phyloP scores from a whole-genome alignment of 495 filamentous ascomycete species.

The Cryomyces minteri region DNA sequence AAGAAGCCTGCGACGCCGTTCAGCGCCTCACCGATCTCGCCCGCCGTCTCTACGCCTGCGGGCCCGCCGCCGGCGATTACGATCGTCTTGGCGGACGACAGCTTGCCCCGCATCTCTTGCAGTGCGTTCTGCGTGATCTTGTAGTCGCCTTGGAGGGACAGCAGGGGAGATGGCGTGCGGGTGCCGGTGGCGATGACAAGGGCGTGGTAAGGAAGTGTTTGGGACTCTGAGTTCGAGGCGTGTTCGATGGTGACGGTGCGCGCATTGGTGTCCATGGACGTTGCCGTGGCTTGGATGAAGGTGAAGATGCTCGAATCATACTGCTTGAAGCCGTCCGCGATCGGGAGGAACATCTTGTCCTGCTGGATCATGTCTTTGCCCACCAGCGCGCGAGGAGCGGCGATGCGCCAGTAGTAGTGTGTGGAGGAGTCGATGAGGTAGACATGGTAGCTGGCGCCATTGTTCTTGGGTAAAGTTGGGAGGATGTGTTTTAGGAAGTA shows the following conservation, averaged over 20 bases:
- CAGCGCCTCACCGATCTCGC: slow-evolving; percentile 25
- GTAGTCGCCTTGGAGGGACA: slow-evolving; percentile 15
- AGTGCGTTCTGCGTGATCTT: slow-evolving; percentile 8
- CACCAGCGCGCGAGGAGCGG: slow-evolving; percentile 19
- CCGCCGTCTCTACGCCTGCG: slow-evolving; percentile 41
- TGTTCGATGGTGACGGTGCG: slow-evolving; percentile 16
- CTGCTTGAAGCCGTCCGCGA: slow-evolving; percentile 17
- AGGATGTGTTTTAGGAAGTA: slow-evolving; percentile 15
- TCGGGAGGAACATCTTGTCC: slow-evolving; percentile 15
- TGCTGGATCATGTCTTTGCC: slow-evolving; percentile 14
- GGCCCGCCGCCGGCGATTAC: slow-evolving; percentile 42
- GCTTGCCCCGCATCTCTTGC: slow-evolving; percentile 8
- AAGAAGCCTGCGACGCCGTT: slow-evolving; percentile 12
- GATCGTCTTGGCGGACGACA: slow-evolving; percentile 21
- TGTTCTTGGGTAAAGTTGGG: slow-evolving; percentile 8
- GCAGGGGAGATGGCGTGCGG: slow-evolving; percentile 11
- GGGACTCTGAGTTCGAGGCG: neutral
- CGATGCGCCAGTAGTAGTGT: slow-evolving; percentile 22
- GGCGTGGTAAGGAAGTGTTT: slow-evolving; percentile 21
- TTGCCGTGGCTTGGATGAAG: slow-evolving; percentile 24
- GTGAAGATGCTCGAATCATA: slow-evolving; percentile 13
- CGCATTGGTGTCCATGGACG: slow-evolving; percentile 14
- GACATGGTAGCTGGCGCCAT: slow-evolving; percentile 14
- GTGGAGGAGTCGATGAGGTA: slow-evolving; percentile 20
- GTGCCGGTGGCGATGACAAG: slow-evolving; percentile 23